Evolutionary conservation across 345 rosid genomes (phyloP).

Genomic region (Geranium rotundifolium): DNA sequence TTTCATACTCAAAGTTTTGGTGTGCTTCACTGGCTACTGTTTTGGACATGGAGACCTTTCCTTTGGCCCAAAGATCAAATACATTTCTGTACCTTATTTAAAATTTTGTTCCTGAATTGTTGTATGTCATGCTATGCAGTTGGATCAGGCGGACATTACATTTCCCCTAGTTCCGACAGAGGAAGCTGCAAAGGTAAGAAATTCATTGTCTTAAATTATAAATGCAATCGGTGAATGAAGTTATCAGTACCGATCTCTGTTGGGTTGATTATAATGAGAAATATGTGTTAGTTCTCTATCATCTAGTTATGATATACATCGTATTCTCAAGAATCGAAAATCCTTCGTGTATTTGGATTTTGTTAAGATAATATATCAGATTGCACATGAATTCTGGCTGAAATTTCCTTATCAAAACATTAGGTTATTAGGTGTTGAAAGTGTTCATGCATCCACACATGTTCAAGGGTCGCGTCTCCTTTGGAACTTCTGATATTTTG

Average conservation of each 20-base stretch:
- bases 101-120: slow-evolving; percentile 10
- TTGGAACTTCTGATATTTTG: neutral
- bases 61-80: neutral
- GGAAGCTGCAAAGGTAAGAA: slow-evolving; percentile 41
- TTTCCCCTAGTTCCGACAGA: slow-evolving; percentile 37
- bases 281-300: neutral
- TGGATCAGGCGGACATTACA: slow-evolving; percentile 51
- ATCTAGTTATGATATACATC: slow-evolving; percentile 2
- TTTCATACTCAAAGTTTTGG: no score
- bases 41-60: slow-evolving; percentile 1
- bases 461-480: neutral
- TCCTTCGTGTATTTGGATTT: no score
- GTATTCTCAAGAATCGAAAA: neutral
- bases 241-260: neutral
- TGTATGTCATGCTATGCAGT: slow-evolving; percentile 34
- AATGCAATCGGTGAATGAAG: neutral
- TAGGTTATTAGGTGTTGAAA: no score
- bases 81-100: neutral
- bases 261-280: slow-evolving; percentile 1
- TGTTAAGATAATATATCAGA: no score
- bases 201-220: slow-evolving; percentile 5
- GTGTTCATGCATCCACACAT: no score
- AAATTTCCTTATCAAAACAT: no score
- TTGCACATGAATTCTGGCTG: no score
- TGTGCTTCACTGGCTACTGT: no score